Evolutionary conservation across 192 early-diverging fungal species (phyloP).

Genomic region (Mycoemilia scoparia): DNA sequence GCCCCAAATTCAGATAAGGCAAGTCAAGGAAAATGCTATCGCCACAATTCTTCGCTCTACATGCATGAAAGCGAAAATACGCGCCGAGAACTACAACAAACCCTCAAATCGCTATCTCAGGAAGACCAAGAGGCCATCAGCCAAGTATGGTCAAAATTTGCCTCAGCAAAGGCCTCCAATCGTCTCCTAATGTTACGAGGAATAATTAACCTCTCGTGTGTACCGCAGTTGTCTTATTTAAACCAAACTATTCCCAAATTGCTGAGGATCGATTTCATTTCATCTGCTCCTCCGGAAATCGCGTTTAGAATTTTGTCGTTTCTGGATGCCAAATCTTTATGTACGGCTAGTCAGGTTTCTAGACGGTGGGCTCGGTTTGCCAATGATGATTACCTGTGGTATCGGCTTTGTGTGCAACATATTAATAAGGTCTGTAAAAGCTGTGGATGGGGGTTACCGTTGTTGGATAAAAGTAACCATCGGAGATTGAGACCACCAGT

Average conservation of each 20-base stretch:
- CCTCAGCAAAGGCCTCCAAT: slow-evolving; percentile 40
- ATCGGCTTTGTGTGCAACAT: slow-evolving; percentile 93
- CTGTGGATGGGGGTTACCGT: slow-evolving; percentile 94
- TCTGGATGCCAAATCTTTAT: slow-evolving; percentile 79
- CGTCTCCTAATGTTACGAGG: slow-evolving; percentile 55
- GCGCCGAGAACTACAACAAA: slow-evolving; percentile 25
- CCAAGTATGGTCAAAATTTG: slow-evolving; percentile 51
- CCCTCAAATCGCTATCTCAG: slow-evolving; percentile 37
- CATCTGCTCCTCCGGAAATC: slow-evolving; percentile 56
- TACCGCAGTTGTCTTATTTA: slow-evolving; percentile 74
- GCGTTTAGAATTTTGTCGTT: slow-evolving; percentile 72
- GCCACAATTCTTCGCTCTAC: slow-evolving; percentile 28
- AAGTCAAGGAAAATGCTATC: slow-evolving; percentile 29
- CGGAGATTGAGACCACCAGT: too few relatives aligned
- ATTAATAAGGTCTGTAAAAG: slow-evolving; percentile 88
- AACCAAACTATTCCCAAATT: slow-evolving; percentile 47
- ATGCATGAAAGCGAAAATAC: slow-evolving; percentile 17
- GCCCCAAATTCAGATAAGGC: neutral
- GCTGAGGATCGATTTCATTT: slow-evolving; percentile 69
- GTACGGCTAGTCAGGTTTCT: slow-evolving; percentile 76
- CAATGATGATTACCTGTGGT: slow-evolving; percentile 89
- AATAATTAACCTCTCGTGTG: slow-evolving; percentile 60
- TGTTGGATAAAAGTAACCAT: slow-evolving; percentile 42
- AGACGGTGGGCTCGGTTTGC: slow-evolving; percentile 64
- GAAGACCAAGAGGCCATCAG: slow-evolving; percentile 41